phyloP scores from a whole-genome alignment of 768 basidiomycete species.

The Russula brevipes region DNA sequence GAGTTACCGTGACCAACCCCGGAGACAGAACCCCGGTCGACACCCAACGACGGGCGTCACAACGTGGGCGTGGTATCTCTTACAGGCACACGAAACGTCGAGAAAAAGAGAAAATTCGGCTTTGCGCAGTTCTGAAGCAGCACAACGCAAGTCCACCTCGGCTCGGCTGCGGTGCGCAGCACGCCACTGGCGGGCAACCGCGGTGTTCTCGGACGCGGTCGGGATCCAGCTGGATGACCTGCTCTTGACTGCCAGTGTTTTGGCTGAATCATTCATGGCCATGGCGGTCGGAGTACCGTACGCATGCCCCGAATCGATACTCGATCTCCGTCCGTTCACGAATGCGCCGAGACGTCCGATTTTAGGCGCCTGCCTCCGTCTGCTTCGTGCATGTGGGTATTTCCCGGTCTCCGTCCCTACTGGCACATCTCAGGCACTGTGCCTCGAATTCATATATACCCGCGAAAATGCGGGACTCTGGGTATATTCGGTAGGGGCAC shows the following conservation, averaged over 20 bases:
- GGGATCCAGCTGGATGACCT: no score
- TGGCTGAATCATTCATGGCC: no score
- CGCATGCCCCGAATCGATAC: background rate
- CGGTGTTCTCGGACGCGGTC: background rate
- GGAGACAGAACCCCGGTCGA: background rate
- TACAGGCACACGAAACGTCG: background rate
- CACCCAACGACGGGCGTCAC: background rate
- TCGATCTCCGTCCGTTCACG: background rate
- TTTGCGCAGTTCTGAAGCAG: background rate
- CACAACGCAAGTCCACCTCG: background rate
- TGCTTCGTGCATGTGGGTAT: background rate
- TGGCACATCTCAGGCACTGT: slow-evolving; percentile 3
- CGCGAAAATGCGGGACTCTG: background rate
- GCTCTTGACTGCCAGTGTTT: no score
- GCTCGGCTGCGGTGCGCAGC: background rate
- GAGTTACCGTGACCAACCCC: background rate
- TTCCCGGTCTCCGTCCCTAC: background rate
- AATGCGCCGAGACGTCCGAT: background rate
- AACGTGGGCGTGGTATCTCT: slow-evolving; percentile 2
- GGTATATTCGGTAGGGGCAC: background rate
- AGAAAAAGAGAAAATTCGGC: background rate
- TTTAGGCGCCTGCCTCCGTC: background rate
- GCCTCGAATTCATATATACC: background rate
- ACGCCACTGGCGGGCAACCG: background rate
- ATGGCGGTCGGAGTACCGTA: no score